Evolutionary conservation across 352 stramenopile genomes (phyloP).

Genomic region (Pythium plurisporium): DNA sequence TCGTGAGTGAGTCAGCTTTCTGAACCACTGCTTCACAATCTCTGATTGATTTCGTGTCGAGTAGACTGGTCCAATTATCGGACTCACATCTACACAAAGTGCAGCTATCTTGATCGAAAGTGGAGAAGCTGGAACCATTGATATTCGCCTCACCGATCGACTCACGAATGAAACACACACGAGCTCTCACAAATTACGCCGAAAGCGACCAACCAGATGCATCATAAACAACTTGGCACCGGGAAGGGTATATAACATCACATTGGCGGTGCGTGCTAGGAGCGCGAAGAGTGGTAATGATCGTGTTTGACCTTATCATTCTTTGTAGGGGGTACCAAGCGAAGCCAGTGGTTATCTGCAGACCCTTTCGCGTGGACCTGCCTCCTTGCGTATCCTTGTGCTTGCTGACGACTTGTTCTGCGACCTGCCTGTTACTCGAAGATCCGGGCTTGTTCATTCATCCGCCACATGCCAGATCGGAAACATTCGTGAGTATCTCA

Average conservation of each 20-base stretch:
- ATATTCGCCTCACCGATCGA: neutral
- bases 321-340: neutral
- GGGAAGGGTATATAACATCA: neutral
- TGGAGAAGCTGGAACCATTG: neutral
- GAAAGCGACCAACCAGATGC: neutral
- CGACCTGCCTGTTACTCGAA: neutral
- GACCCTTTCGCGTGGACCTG: neutral
- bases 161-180: neutral
- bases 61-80: neutral
- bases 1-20: neutral
- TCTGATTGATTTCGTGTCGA: neutral
- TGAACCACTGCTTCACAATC: neutral
- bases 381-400: slow-evolving; percentile 3
- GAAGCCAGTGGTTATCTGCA: slow-evolving; percentile 1
- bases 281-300: too few relatives aligned
- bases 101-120: neutral
- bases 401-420: slow-evolving; percentile 8
- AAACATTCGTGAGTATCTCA: slow-evolving; percentile 4
- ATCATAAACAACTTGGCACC: neutral
- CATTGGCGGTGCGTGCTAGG: neutral
- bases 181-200: neutral
- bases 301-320: too few relatives aligned
- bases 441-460: neutral
- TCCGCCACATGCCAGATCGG: neutral
- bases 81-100: neutral